phyloP scores from a whole-genome alignment of 805 yeast genomes.

The Hanseniaspora lindneri region DNA sequence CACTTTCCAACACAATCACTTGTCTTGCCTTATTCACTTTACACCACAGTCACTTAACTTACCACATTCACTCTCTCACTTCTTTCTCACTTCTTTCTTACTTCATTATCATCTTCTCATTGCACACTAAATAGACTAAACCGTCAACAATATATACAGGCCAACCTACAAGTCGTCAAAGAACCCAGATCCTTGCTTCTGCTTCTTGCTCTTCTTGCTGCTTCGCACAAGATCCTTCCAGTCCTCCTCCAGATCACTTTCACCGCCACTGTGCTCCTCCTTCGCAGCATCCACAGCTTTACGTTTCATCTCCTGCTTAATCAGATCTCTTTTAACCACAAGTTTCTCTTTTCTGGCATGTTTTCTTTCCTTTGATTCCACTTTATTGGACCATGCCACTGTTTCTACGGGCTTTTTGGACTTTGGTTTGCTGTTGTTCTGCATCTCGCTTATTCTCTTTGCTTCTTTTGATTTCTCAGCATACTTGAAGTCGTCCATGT shows the following conservation, averaged over 20 bases:
- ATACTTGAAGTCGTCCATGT: slow-evolving; percentile 58
- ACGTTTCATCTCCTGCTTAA: slow-evolving; percentile 33
- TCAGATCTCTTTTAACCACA: slow-evolving; percentile 43
- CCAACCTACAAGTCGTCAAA: slow-evolving; percentile 44
- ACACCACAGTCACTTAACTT: too few species aligned
- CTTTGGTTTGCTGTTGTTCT: slow-evolving; percentile 32
- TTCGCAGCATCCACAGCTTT: slow-evolving; percentile 31
- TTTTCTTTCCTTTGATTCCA: slow-evolving; percentile 49
- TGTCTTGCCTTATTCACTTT: too few species aligned
- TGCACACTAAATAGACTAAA: too few species aligned
- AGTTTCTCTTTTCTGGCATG: slow-evolving; percentile 55
- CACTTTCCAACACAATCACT: too few species aligned
- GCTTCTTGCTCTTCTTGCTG: slow-evolving; percentile 47
- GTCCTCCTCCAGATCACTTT: slow-evolving; percentile 45
- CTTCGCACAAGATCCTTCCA: slow-evolving; percentile 77
- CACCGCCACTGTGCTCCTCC: slow-evolving; percentile 31
- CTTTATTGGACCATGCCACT: slow-evolving; percentile 70
- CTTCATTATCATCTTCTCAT: too few species aligned
- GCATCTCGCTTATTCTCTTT: slow-evolving; percentile 46
- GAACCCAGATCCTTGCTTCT: slow-evolving; percentile 34
- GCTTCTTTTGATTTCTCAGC: slow-evolving; percentile 53
- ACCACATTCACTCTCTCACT: too few species aligned
- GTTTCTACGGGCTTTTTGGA: slow-evolving; percentile 42
- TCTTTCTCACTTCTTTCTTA: too few species aligned
- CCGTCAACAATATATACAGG: too few species aligned